Evolutionary conservation across 805 yeast species (phyloP).

Genomic region (Starmerella bombi): DNA sequence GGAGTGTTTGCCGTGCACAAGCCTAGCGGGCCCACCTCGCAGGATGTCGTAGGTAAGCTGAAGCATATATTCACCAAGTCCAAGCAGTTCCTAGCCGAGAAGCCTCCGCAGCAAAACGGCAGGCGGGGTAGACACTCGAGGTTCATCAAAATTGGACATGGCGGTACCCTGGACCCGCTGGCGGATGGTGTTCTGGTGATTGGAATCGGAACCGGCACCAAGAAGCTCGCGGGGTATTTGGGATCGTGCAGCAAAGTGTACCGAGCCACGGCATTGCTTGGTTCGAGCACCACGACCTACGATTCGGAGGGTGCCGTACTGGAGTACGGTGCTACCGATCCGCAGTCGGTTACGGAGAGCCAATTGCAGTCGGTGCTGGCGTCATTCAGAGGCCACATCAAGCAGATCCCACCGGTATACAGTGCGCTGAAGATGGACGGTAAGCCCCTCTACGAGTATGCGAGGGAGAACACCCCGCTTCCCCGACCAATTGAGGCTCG

Average conservation of each 20-base stretch:
- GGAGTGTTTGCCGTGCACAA: conserved; percentile 88
- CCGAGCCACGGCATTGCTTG: conserved; percentile 72
- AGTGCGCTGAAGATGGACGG: conserved; percentile 94
- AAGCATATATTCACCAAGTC: conserved; percentile 53
- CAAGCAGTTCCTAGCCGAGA: conserved; percentile 34
- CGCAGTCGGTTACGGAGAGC: conserved; percentile 37
- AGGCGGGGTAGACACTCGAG: conserved; percentile 23
- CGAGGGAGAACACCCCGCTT: conserved; percentile 71
- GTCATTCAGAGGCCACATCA: conserved; percentile 62
- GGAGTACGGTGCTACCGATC: conserved; percentile 42
- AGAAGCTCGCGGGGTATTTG: conserved; percentile 55
- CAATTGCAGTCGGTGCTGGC: conserved; percentile 37
- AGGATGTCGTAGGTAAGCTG: conserved; percentile 53
- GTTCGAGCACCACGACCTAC: conserved; percentile 85
- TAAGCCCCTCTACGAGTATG: conserved; percentile 85
- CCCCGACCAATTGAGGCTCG: conserved; percentile 76
- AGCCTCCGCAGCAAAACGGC: not conserved
- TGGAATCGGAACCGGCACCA: conserved; percentile 91
- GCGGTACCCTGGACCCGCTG: conserved; percentile 91
- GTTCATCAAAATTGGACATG: conserved; percentile 83
- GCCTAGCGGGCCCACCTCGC: conserved; percentile 75
- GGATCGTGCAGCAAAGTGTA: conserved; percentile 67
- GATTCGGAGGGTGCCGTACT: conserved; percentile 80
- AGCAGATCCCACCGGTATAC: conserved; percentile 89
- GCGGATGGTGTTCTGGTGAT: conserved; percentile 88